A percentile compares a stretch with the other conserved stretches of the same genome.
These are phyloP conservation scores for Anthracocystis setariae DNA, from an alignment of 1,284 basidiomycete species.

Conservation along the genomic window DNA sequence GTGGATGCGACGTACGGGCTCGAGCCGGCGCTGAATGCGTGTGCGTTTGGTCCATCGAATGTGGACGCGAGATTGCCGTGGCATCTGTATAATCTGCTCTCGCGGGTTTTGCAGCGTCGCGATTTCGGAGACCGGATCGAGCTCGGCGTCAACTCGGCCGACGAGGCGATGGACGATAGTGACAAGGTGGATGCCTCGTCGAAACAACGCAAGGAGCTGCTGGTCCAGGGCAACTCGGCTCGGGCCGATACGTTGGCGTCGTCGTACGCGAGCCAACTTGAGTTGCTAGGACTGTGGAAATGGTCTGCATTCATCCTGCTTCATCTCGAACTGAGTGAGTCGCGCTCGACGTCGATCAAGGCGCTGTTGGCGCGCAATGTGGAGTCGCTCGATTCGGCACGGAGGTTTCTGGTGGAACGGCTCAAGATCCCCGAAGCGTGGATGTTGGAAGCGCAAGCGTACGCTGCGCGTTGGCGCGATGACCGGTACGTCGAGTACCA, in stretches of 20 bases:
- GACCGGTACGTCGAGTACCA: constrained; percentile 82
- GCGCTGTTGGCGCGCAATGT: constrained; percentile 82
- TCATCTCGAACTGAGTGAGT: constrained; percentile 79
- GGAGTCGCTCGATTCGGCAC: constrained; percentile 74
- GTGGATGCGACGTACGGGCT: constrained; percentile 72
- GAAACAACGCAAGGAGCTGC: constrained; percentile 1
- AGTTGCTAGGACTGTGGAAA: constrained; percentile 81
- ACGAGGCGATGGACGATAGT: constrained; percentile 66
- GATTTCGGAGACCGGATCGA: constrained; percentile 82
- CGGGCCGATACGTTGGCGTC: constrained; percentile 84
- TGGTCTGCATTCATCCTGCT: constrained; percentile 89
- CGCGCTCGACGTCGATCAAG: constrained; percentile 80
- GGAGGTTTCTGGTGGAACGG: constrained; percentile 79
- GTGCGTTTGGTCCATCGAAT: constrained; percentile 80
- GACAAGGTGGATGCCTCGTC: constrained; percentile 47
- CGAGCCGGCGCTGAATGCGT: constrained; percentile 73
- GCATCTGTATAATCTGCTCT: constrained; percentile 90
- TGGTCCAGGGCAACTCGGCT: constrained; percentile 68
- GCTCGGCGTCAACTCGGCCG: constrained; percentile 61
- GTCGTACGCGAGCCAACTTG: constrained; percentile 87
- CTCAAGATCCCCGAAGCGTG: constrained; percentile 83
- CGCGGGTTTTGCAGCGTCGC: constrained; percentile 80
- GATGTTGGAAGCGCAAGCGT: constrained; percentile 86
- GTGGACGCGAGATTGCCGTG: constrained; percentile 86
- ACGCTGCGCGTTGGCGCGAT: constrained; percentile 73